Evolutionary conservation across 108 stramenopile genomes (phyloP), one percentile per base, ranked within the genome.

Genomic region (Pseudonitzschia delicatissima): DNA sequence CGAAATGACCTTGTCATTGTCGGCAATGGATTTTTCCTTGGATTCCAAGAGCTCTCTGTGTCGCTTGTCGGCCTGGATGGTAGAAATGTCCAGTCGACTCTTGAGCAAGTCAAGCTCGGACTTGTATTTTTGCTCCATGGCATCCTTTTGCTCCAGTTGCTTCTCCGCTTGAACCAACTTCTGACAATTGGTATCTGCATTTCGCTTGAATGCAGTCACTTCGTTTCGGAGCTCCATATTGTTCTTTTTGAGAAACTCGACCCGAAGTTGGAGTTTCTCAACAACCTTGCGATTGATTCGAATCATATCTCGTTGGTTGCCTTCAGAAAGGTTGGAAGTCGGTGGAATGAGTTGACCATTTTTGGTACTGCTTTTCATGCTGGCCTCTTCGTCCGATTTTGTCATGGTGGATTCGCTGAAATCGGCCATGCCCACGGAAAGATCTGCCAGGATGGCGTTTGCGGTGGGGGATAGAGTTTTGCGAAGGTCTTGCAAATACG

Each of bases 211-310:
- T 11, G 40, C 11, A 0, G 15, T 15, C 11, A 42, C 15, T n/a
- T n/a, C n/a, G n/a, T n/a, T n/a, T n/a, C n/a, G n/a, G n/a, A n/a
- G n/a, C n/a, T n/a, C n/a, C n/a, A n/a, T n/a, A 17, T 55, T 55
- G 32, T 29, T 55, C 53, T n/a, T 5, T 15, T 55, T 55, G 53
- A 55, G 53, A 5, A 5, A 6, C 7, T 55, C 53, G 53, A 55
- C 31, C n/a, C 53, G 7, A 13, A 8, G 29, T 3, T 55, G 53
- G 31, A 55, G 32, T 9, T 33, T 32, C n/a, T 32, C 31, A 28
- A 55, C 28, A 15, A 55, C 26, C 53, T 55, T 55, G 15, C 53
- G 53, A 17, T 55, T 55, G 53, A 55, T 33, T 2, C 53, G 53
- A 55, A 55, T 34, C 53, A 55, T n/a, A n/a, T n/a, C n/a, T n/a